Evolutionary conservation across 495 filamentous ascomycete species (phyloP), one percentile per base, ranked within the genome.

Genomic region (Hypoxylon crocopeplum): DNA sequence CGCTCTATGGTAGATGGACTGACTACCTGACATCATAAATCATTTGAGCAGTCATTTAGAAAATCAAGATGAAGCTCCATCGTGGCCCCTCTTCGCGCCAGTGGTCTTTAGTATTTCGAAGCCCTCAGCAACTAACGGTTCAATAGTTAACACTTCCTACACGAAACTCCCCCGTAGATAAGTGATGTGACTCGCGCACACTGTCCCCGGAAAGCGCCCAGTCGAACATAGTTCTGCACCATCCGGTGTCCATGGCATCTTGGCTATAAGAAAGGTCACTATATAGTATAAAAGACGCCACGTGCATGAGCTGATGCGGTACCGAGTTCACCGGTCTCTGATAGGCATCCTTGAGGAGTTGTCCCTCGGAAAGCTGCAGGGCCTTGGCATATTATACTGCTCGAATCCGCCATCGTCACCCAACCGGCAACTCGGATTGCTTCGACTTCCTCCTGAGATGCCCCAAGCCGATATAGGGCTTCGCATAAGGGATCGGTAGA

Each of bases 351-450:
- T 37, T n/a, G 22, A 42, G 42, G 36, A 48, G n/a, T 22, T 63
- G 48, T 52, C 48, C 58, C 47, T 47, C 67, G 57, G 68, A 29
- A 56, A 57, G 61, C 55, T 68, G 68, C 68, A 68, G 25, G 30
- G 22, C 33, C 33, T 46, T 46, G 45, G 46, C 55, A 44, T 13
- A 24, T 57, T 24, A 42, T 39, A 39, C 38, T 49, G 13, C 46
- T 42, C 19, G 13, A 48, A 21, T 29, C 7, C 48, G 33, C 39
- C 34, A 27, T 17, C 22, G 21, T 46, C 34, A 30, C 24, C 37
- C 19, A 13, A 22, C 12, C 24, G 41, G 22, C 34, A 21, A 53
- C 36, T 38, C 37, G 30, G 17, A 49, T 61, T 7, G 22, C 37
- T 38, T 42, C 13, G 16, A 37, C 4, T 10, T 41, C 21, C 13